Evolutionary conservation across 495 filamentous ascomycete species (phyloP).

Genomic region (Penicilliopsis zonata): DNA sequence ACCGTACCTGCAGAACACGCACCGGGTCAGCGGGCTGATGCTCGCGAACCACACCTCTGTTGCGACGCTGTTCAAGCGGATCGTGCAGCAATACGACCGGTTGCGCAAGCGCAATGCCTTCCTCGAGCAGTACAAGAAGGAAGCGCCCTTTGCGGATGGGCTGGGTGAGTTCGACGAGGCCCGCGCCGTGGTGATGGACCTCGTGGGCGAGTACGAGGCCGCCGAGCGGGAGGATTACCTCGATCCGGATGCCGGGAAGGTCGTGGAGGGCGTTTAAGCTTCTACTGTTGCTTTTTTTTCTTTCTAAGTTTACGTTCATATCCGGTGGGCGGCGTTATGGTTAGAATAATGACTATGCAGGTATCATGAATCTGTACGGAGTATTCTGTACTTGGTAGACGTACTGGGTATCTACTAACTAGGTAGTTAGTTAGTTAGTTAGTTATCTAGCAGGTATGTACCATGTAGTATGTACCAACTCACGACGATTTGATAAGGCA

Average conservation of each 20-base stretch:
- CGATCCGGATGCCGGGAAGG: constrained; percentile 49
- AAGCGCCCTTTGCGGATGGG: constrained; percentile 79
- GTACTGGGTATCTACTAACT: too few species aligned
- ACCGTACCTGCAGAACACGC: constrained; percentile 75
- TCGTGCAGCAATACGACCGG: constrained; percentile 77
- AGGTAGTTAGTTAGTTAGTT: too few species aligned
- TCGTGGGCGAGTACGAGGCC: constrained; percentile 90
- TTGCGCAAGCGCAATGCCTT: constrained; percentile 95
- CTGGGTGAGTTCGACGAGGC: constrained; percentile 95
- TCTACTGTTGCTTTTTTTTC: constrained; percentile 3
- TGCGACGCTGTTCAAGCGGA: constrained; percentile 90
- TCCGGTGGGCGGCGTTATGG: constrained; percentile 5
- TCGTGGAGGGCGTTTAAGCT: constrained; percentile 18
- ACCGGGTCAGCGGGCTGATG: constrained; percentile 94
- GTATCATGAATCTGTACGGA: too few species aligned
- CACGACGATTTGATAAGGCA: too few species aligned
- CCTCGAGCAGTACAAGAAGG: constrained; percentile 89
- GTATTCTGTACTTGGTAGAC: too few species aligned
- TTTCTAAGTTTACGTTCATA: constrained; percentile 2
- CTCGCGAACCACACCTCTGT: constrained; percentile 96
- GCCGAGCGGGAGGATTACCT: constrained; percentile 85
- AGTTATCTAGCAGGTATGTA: too few species aligned
- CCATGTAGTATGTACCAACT: too few species aligned
- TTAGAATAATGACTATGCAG: too few species aligned
- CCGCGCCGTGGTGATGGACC: constrained; percentile 71